These are phyloP conservation scores for Lactarius hengduanensis DNA, from an alignment of 768 basidiomycete genomes.

Conservation along the genomic window DNA sequence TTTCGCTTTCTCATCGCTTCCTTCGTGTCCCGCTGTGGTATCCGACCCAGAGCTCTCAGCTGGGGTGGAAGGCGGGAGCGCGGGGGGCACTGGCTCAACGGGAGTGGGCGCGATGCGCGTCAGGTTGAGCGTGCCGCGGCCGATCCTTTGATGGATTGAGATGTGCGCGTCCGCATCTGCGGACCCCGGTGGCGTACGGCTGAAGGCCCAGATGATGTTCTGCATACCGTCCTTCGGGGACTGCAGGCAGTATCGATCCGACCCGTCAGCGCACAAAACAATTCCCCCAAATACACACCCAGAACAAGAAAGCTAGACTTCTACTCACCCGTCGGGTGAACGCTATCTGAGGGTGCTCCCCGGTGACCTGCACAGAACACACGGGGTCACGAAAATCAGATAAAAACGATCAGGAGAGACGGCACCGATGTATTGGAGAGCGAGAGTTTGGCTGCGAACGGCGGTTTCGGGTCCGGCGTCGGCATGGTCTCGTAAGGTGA, in stretches of 20 bases:
- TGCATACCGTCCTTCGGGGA: conserved; percentile 43
- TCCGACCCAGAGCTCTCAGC: background rate
- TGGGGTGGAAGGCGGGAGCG: background rate
- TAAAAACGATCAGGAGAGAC: conserved; percentile 25
- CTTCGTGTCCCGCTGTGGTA: background rate
- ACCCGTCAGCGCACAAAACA: background rate
- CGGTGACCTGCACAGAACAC: background rate
- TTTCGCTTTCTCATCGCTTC: background rate
- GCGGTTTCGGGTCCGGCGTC: conserved; percentile 50
- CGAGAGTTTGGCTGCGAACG: conserved; percentile 47
- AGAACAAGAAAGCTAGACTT: conserved; percentile 26
- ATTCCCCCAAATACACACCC: conserved; percentile 34
- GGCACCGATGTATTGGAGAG: conserved; percentile 38
- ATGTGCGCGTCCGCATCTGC: conserved; percentile 46
- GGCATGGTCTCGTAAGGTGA: conserved; percentile 57
- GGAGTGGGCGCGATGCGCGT: conserved; percentile 35
- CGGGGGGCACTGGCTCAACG: conserved; percentile 11
- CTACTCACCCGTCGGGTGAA: conserved; percentile 33
- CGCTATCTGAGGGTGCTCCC: conserved; percentile 12
- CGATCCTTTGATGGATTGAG: conserved; percentile 47
- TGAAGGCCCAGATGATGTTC: conserved; percentile 60
- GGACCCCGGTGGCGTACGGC: conserved; percentile 47
- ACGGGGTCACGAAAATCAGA: background rate
- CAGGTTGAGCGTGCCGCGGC: conserved; percentile 47
- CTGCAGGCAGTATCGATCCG: conserved; percentile 33